Conservation (phyloP, 495 filamentous ascomycete genomes). For the Pyrenula aspistea region DNA sequence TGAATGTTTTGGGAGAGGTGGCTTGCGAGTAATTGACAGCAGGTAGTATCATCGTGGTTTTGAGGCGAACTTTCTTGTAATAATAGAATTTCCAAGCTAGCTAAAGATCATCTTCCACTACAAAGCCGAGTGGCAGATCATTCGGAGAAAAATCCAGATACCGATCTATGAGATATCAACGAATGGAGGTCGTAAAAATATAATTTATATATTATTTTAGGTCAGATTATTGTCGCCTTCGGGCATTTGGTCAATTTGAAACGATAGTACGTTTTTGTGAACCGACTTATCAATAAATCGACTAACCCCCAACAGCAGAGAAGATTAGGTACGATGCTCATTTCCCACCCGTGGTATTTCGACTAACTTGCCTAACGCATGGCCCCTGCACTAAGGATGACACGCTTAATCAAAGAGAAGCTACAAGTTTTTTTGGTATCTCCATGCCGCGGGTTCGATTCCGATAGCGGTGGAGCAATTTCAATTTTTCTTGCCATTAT, state of each 20-base stretch:
- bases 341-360: not conserved
- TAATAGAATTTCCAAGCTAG: too few relatives aligned
- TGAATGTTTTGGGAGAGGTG: too few relatives aligned
- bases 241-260: conserved; percentile 55
- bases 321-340: not conserved
- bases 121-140: too few relatives aligned
- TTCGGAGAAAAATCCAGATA: not conserved
- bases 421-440: conserved; percentile 44
- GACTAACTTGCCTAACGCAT: conserved; percentile 38
- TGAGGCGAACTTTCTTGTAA: too few relatives aligned
- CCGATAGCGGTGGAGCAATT: too few relatives aligned
- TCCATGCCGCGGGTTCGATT: not conserved
- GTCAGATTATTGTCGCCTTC: conserved; percentile 23
- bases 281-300: not conserved
- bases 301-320: not conserved
- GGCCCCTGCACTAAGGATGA: conserved; percentile 94
- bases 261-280: conserved; percentile 60
- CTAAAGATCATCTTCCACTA: too few relatives aligned
- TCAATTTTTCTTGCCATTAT: too few relatives aligned
- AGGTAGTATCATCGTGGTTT: too few relatives aligned
- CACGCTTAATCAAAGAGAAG: conserved; percentile 76
- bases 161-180: too few relatives aligned
- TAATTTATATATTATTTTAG: not conserved
- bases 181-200: not conserved
- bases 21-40: too few relatives aligned